Base-by-base conservation (phyloP, 495 filamentous ascomycete genomes). In the Glonium stellatum region DNA sequence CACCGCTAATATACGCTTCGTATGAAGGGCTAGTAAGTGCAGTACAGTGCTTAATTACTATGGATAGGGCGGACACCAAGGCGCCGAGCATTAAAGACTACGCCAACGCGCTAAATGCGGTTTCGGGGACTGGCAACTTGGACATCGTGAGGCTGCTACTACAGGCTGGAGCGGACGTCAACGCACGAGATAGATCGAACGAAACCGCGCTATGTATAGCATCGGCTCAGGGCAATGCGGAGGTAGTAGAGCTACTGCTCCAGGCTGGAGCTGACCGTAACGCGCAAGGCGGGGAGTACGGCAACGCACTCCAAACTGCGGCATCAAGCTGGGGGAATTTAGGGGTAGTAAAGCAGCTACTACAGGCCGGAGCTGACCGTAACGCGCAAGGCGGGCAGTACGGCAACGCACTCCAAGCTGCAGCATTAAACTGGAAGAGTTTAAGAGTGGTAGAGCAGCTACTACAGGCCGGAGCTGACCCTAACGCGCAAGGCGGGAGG, bases 381-480 rank as follows among this genome's bases (percentile, higher is more conserved):
- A 52, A 36, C 44, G 55, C 41, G 37, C 37, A 27, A 11, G 31
- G 55, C 8, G 41, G 41, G 9, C 4, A 52, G 2, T 58, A 58
- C 42, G 55, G 55, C 42, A 58, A 23, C 18, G 55, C 55, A 27
- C 42, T 58, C 13, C 55, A 58, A 25, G 37, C 42, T n/a, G 42
- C 19, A 6, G 55, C 55, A 2, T 27, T 6, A 23, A 2, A 4
- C 2, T 1, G 27, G 4, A 44, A 44, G 3, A 2, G 55, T 44
- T 4, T 1, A 12, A 4, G 6, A 13, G 50, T 36, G 27, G 49
- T 36, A 18, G 25, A 47, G 50, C 50, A 2, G 21, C 49, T 56
- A 22, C 49, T 59, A 3, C 3, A n/a, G 2, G 11, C 4, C 1
- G 55, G 55, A 4, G 55, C 41, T 6, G 25, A 58, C 27, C 18